Percentiles rank a stretch among this genome's conserved stretches.
Evolutionary conservation across 2,329 filamentous ascomycete species (phyloP).

Genomic region (Zasmidium citrigriseum): DNA sequence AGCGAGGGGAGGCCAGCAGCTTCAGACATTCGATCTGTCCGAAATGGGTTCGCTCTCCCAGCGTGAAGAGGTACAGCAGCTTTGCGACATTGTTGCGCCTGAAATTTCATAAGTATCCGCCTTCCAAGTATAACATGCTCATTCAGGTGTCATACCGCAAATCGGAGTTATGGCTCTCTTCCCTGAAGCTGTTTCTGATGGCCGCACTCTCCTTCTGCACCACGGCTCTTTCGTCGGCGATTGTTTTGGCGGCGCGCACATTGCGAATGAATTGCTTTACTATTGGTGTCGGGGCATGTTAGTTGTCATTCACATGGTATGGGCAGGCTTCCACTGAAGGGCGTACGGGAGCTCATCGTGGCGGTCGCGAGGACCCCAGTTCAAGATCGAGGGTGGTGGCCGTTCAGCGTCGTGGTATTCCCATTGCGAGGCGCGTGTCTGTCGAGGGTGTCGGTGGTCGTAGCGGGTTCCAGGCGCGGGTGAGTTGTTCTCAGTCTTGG

Average conservation of each 20-base stretch:
- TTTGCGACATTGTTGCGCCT: constrained; percentile 99
- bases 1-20: constrained; percentile 91
- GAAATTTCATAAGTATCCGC: constrained; percentile 17
- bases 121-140: not conserved
- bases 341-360: constrained; percentile 24
- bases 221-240: constrained; percentile 96
- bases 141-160: constrained; percentile 68
- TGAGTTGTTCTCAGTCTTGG: not conserved
- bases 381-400: not conserved
- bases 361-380: constrained; percentile 22
- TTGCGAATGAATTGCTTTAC: constrained; percentile 99
- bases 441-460: not conserved
- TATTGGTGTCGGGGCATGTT: constrained; percentile 41
- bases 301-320: constrained; percentile 1
- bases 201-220: constrained; percentile 99
- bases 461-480: not conserved
- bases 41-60: constrained; percentile 96
- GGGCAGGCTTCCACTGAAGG: not conserved
- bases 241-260: constrained; percentile 96
- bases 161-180: constrained; percentile 91
- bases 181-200: constrained; percentile 94
- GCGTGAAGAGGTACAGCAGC: constrained; percentile 94
- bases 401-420: not conserved
- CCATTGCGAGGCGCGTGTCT: not conserved
- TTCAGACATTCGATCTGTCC: constrained; percentile 99